Conservation (phyloP, 768 basidiomycete genomes). For the Boletus reticulatus region DNA sequence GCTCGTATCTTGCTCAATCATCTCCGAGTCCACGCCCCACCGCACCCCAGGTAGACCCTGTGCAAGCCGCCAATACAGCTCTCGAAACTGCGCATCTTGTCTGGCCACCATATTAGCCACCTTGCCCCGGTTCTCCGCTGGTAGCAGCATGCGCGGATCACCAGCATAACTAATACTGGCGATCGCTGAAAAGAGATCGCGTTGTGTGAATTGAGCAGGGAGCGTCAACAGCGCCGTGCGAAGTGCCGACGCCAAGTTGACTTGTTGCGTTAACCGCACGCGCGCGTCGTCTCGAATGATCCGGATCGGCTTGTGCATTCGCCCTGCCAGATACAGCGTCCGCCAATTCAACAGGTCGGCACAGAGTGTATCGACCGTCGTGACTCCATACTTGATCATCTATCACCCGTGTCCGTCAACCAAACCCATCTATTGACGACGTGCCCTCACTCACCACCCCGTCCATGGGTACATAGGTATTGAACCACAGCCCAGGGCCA, state of each 20-base stretch:
- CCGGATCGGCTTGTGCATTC: constrained; percentile 96
- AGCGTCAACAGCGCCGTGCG: constrained; percentile 88
- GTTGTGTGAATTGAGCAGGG: constrained; percentile 78
- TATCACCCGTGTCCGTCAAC: constrained; percentile 30
- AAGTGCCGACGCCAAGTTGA: constrained; percentile 89
- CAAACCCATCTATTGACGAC: not conserved
- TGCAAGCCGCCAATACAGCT: constrained; percentile 80
- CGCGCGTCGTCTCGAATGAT: constrained; percentile 93
- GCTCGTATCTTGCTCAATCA: constrained; percentile 73
- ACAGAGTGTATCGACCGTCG: constrained; percentile 86
- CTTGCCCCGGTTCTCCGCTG: constrained; percentile 93
- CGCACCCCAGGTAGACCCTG: constrained; percentile 78
- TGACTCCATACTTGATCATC: constrained; percentile 97
- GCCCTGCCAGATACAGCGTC: constrained; percentile 88
- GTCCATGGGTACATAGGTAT: constrained; percentile 80
- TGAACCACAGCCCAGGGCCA: constrained; percentile 93
- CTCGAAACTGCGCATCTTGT: constrained; percentile 80
- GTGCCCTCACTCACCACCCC: constrained; percentile 64
- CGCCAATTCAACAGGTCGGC: constrained; percentile 92
- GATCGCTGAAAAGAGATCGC: constrained; percentile 80
- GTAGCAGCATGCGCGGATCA: constrained; percentile 92
- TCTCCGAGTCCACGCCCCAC: constrained; percentile 52
- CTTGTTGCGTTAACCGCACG: constrained; percentile 87
- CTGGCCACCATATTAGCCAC: constrained; percentile 89
- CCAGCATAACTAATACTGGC: constrained; percentile 85